Percentiles rank a stretch among this genome's conserved stretches.
phyloP scores from a whole-genome alignment of 495 filamentous ascomycete genomes.

The Astrothelium macrocarpum region DNA sequence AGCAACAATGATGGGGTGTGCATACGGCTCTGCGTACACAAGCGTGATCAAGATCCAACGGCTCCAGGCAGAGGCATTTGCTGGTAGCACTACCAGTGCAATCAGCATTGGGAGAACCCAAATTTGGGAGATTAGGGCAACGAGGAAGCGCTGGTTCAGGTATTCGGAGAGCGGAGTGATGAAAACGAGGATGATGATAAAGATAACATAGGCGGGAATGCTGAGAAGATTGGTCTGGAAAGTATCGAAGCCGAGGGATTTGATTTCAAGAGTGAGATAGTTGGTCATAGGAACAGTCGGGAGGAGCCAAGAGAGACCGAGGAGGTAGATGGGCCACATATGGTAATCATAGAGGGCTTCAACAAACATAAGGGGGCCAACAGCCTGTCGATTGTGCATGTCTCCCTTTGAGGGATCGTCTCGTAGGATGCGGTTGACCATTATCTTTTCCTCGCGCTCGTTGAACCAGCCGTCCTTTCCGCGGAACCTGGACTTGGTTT shows the following conservation, averaged over 20 bases:
- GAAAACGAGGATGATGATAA: slow-evolving; percentile 40
- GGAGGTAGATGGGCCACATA: slow-evolving; percentile 32
- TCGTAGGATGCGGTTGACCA: slow-evolving; percentile 54
- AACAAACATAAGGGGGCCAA: slow-evolving; percentile 41
- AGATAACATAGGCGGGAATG: slow-evolving; percentile 29
- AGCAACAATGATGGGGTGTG: slow-evolving; percentile 36
- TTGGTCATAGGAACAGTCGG: no score
- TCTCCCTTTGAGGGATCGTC: slow-evolving; percentile 56
- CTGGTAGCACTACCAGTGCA: slow-evolving; percentile 39
- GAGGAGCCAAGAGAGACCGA: slow-evolving; percentile 26
- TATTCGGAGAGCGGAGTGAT: slow-evolving; percentile 52
- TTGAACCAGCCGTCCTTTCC: slow-evolving; percentile 54
- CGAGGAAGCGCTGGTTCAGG: slow-evolving; percentile 45
- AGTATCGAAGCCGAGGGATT: slow-evolving; percentile 35
- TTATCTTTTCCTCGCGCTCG: slow-evolving; percentile 49
- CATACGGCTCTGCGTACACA: slow-evolving; percentile 37
- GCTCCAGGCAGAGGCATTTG: slow-evolving; percentile 17
- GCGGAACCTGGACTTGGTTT: slow-evolving; percentile 48
- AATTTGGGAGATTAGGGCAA: slow-evolving; percentile 42
- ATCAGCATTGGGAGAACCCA: slow-evolving; percentile 50
- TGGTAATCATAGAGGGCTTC: slow-evolving; percentile 41
- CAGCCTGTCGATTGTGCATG: slow-evolving; percentile 53
- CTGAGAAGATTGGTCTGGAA: slow-evolving; percentile 23
- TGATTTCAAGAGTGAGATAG: slow-evolving; percentile 37
- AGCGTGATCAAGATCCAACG: slow-evolving; percentile 10